Percentiles rank a stretch among this genome's conserved stretches.
These are phyloP conservation scores for Arthromyces matolae DNA, from an alignment of 768 basidiomycete species.

Conservation along the genomic window DNA sequence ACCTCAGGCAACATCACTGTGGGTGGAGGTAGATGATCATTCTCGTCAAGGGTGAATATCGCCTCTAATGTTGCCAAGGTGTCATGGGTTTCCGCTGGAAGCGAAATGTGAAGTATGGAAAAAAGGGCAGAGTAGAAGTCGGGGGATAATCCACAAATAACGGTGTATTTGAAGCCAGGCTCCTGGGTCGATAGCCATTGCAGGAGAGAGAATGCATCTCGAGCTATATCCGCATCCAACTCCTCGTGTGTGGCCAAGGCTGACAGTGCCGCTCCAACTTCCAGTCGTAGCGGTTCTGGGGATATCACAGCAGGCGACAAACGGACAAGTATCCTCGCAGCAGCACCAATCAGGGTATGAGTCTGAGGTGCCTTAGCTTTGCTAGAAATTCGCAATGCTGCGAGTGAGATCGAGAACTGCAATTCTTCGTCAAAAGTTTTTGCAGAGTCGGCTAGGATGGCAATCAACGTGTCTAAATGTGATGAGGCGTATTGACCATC, in stretches of 20 bases:
- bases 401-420: constrained; percentile 29
- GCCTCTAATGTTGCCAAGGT: constrained; percentile 21
- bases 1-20: constrained; percentile 35
- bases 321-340: constrained; percentile 22
- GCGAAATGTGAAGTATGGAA: constrained; percentile 27
- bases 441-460: constrained; percentile 23
- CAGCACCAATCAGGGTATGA: constrained; percentile 15
- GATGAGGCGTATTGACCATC: constrained; percentile 45
- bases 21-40: constrained; percentile 29
- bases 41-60: constrained; percentile 38
- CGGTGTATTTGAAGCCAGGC: constrained; percentile 38
- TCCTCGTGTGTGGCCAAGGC: constrained; percentile 24
- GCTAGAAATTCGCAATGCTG: constrained; percentile 29
- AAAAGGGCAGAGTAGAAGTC: constrained; percentile 47
- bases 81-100: constrained; percentile 23
- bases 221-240: constrained; percentile 36
- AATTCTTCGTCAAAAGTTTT: constrained; percentile 27
- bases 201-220: constrained; percentile 41
- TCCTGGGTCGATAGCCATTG: constrained; percentile 53
- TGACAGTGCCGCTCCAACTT: constrained; percentile 32
- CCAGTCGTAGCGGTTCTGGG: constrained; percentile 27
- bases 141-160: constrained; percentile 45
- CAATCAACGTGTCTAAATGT: constrained; percentile 39
- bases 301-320: constrained; percentile 21
- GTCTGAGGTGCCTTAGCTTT: constrained; percentile 2